Evolutionary conservation across 208 protist genomes (phyloP), one percentile per base, ranked within the genome.

Genomic region (Wallacemonas sp.): DNA sequence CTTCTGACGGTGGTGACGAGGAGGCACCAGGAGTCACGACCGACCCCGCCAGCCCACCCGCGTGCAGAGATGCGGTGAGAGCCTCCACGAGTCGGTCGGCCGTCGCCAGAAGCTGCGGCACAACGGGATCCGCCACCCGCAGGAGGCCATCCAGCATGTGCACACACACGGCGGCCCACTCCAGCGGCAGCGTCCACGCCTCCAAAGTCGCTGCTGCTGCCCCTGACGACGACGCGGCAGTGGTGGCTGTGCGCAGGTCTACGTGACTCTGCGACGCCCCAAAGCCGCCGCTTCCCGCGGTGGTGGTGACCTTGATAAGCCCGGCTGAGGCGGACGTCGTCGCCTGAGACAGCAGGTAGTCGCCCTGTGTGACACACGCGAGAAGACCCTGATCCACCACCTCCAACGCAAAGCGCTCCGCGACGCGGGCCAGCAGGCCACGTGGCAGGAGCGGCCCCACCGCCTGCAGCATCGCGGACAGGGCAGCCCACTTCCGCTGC

Each of bases 351-450:
- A 63, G 17, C 16, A 63, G 23, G 38, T 63, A 63, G 6, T 14
- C 12, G 3, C 16, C 23, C 17, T 32, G 39, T 21, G 4, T 17
- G 26, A 12, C 11, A 30, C n/a, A 30, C 36, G 65, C 38, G 30
- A 91, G 71, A 26, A 92, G 60, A 21, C 82, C 85, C 5, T 62
- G 49, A 16, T 80, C 60, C 19, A 92, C 55, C 23, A 92, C 77
- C 60, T 92, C 85, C 64, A 79, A 55, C 4, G 70, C 57, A 56
- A 83, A 83, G 17, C 85, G 81, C 39, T 85, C 62, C 26, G 72
- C 72, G 8, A 70, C 39, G n/a, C 73, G 80, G 63, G 82, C 79
- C 54, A 92, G 79, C 58, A 71, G 70, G 1, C 61, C 38, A 16
- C 70, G 3, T 23, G 64, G 54, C 46, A 92, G 39, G 66, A 78